phyloP scores from a whole-genome alignment of 257 asterid genomes.

The Osmanthus fragrans region DNA sequence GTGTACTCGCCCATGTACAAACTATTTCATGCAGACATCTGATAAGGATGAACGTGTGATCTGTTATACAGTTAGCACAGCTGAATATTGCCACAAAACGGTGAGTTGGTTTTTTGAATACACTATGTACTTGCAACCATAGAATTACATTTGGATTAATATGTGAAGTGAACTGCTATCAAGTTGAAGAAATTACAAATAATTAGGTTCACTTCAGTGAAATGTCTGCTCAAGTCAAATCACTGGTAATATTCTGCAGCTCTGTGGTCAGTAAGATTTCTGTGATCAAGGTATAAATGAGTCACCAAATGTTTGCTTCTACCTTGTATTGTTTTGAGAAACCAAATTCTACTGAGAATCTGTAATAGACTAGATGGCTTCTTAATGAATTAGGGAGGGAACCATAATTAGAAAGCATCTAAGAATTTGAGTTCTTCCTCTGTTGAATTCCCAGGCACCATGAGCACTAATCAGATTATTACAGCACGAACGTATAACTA shows the following conservation, averaged over 20 bases:
- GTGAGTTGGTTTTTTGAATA: conserved; percentile 47
- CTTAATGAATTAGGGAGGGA: background rate
- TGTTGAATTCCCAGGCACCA: background rate
- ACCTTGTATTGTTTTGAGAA: background rate
- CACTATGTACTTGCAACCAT: conserved; percentile 15
- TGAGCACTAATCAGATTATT: background rate
- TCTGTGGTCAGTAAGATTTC: background rate
- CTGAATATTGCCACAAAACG: conserved; percentile 99
- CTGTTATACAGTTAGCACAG: conserved; percentile 95
- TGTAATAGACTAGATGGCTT: background rate
- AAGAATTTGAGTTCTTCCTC: background rate
- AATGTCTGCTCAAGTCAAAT: conserved; percentile 7
- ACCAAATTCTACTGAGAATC: background rate
- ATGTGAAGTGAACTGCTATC: conserved; percentile 9
- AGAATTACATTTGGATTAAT: background rate
- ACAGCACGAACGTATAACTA: background rate
- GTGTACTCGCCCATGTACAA: conserved; percentile 12
- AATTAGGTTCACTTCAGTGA: conserved; percentile 17
- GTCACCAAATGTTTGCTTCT: background rate
- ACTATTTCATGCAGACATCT: conserved; percentile 69
- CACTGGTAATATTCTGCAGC: background rate
- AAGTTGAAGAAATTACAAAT: conserved; percentile 16
- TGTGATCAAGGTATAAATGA: background rate
- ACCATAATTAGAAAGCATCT: conserved; percentile 15
- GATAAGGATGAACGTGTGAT: conserved; percentile 94